A percentile compares a stretch with the other conserved stretches of the same genome.
Conservation (phyloP, 108 stramenopile species). For the Fragilariopsis cylindrus region DNA sequence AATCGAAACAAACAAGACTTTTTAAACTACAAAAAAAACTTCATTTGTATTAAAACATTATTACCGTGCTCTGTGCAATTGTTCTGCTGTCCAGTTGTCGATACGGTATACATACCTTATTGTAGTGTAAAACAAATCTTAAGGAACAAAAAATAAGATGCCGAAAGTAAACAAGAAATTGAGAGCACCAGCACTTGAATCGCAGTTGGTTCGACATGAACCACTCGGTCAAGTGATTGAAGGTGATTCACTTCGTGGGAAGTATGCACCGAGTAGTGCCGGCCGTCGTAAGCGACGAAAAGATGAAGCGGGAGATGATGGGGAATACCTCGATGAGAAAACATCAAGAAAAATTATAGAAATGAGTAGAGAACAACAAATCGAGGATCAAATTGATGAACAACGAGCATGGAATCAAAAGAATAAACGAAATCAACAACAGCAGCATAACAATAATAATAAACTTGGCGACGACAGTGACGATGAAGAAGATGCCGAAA, state of each 20-base stretch:
- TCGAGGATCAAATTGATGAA: conserved; percentile 66
- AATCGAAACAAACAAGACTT: too few relatives aligned
- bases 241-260: conserved; percentile 68
- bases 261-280: conserved; percentile 57
- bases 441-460: conserved; percentile 18
- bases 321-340: conserved; percentile 63
- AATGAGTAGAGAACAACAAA: conserved; percentile 64
- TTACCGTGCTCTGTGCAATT: too few relatives aligned
- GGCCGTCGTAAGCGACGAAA: conserved; percentile 28
- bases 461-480: conserved; percentile 36
- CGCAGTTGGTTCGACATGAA: conserved; percentile 61
- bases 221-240: conserved; percentile 85
- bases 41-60: too few relatives aligned
- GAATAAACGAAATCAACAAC: conserved; percentile 7
- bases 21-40: too few relatives aligned
- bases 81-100: too few relatives aligned
- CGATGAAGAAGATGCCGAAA: conserved; percentile 72
- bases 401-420: conserved; percentile 26
- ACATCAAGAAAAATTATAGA: conserved; percentile 63
- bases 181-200: conserved; percentile 41
- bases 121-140: neutral
- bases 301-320: conserved; percentile 34
- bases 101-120: too few relatives aligned
- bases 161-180: conserved; percentile 61
- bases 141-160: conserved; percentile 23